Conservation (phyloP, 352 stramenopile species). For the Proteromonas lacertae region DNA sequence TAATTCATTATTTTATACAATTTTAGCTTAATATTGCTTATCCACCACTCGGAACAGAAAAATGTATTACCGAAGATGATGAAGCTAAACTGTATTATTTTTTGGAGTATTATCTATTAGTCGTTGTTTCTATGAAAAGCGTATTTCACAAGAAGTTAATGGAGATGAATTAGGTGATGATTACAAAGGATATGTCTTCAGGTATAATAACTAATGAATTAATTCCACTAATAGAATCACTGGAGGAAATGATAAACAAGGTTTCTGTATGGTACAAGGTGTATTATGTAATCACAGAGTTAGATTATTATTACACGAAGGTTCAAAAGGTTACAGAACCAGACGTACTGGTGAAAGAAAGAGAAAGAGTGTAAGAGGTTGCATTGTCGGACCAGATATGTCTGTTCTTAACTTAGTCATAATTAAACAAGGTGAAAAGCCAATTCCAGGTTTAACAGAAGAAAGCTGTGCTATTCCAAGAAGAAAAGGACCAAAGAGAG, state of each 20-base stretch:
- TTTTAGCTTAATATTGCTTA: constrained; percentile 97
- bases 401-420: constrained; percentile 96
- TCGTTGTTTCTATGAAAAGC: constrained; percentile 92
- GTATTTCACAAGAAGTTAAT: constrained; percentile 95
- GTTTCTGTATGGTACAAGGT: constrained; percentile 99
- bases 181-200: constrained; percentile 72
- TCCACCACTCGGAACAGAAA: constrained; percentile 79
- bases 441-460: constrained; percentile 84
- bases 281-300: constrained; percentile 91
- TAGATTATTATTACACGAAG: constrained; percentile 82
- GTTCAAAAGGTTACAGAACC: constrained; percentile 76
- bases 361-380: constrained; percentile 94
- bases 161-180: constrained; percentile 89
- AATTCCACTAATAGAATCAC: constrained; percentile 65
- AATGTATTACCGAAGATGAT: constrained; percentile 98
- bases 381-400: constrained; percentile 94
- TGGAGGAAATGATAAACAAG: constrained; percentile 99
- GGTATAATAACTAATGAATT: neutral
- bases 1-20: constrained; percentile 19
- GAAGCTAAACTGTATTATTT: constrained; percentile 72
- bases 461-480: constrained; percentile 52
- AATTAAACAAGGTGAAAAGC: constrained; percentile 72
- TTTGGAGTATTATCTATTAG: neutral
- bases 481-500: constrained; percentile 91
- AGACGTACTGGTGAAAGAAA: constrained; percentile 67